Base-by-base conservation (phyloP, 345 rosid genomes). In the Moricandia moricandioides region DNA sequence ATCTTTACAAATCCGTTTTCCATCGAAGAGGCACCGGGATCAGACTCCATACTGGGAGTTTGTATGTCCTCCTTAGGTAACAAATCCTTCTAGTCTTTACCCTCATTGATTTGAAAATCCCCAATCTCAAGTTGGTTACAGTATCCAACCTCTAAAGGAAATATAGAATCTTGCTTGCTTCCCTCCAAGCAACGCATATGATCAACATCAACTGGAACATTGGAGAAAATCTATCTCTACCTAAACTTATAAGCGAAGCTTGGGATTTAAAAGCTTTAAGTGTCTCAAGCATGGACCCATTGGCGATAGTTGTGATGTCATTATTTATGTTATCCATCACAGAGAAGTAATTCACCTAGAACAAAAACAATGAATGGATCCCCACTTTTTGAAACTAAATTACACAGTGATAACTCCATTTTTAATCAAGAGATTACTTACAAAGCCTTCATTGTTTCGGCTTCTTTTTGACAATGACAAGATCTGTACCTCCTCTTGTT, bases 381-480 rank as follows among this genome's bases (percentile, higher is more conserved):
- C 49, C 49, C 14, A 12, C 12, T 43, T 43, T 43, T 5, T 43
- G 49, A 47, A 57, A 26, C 39, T 47, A 35, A 71, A 64, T 9
- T 24, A 5, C 7, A 70, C 54, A 5, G 16, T 47, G 39, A 52
- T 10, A 54, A 18, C 17, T 29, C 52, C 49, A 40, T 17, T 27
- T 11, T 29, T 59, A 2, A 7, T 10, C 5, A 13, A 70, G 35
- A 75, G 57, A 51, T 54, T 13, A 66, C 71, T 70, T 54, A 80
- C 83, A 64, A 61, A 35, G 12, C 1, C 21, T 39, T 45, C 67
- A 60, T 67, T 51, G 6, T 6, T 71, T 40, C 80, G 67, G 47
- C 69, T 71, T 72, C 71, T 55, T 56, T 76, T 80, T 0, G 66
- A 66, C 56, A 72, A 67, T 67, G 78, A 62, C 80, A 67, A 33